These are phyloP conservation scores for Ophiostoma ulmi DNA, from an alignment of 2,329 filamentous ascomycete genomes.

Conservation along the genomic window DNA sequence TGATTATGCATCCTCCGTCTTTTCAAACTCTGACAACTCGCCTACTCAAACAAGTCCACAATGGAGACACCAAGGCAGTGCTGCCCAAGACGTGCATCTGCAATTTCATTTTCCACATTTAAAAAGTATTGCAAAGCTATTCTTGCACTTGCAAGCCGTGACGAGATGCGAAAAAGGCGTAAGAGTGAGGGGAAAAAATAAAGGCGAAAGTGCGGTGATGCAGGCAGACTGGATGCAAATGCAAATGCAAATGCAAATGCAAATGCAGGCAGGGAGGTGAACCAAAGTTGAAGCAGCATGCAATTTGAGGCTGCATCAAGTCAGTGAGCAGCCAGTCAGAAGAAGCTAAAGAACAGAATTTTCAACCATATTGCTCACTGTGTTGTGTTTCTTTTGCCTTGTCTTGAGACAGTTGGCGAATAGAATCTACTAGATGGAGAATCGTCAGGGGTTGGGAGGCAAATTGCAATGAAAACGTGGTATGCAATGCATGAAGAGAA, in stretches of 20 bases:
- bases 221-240: not conserved
- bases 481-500: not conserved
- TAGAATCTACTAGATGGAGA: not conserved
- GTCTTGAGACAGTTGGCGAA: not conserved
- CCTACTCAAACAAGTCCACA: not conserved
- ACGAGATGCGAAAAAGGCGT: not conserved
- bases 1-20: not conserved
- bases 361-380: not conserved
- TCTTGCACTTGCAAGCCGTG: not conserved
- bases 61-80: not conserved
- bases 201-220: not conserved
- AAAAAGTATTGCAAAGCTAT: not conserved
- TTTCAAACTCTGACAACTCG: not conserved
- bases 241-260: not conserved
- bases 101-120: not conserved
- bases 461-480: conserved; percentile 8
- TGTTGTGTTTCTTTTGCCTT: not conserved
- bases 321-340: not conserved
- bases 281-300: not conserved
- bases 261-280: too few relatives aligned
- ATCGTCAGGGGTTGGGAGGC: conserved; percentile 1
- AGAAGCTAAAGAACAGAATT: not conserved
- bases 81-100: not conserved
- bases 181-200: not conserved
- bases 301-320: not conserved